Evolutionary conservation across 768 basidiomycete species (phyloP).

Genomic region (Mycena floridula): DNA sequence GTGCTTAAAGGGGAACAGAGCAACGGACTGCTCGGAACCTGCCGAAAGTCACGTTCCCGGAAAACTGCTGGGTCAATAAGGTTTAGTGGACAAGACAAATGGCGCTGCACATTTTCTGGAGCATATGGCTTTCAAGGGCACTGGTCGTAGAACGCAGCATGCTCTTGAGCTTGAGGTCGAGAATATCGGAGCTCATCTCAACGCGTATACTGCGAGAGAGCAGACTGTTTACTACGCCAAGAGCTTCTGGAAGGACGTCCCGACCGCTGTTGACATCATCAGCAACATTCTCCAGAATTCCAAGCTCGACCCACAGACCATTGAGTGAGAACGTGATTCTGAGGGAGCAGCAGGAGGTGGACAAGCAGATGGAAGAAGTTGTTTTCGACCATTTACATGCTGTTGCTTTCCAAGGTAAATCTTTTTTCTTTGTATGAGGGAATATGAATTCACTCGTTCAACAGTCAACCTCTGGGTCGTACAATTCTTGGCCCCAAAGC

Average conservation of each 20-base stretch:
- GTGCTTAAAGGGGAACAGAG: too few species aligned
- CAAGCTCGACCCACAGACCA: slow-evolving; percentile 79
- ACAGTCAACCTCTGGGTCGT: slow-evolving; percentile 91
- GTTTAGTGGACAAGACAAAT: slow-evolving; percentile 87
- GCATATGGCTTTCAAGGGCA: slow-evolving; percentile 98
- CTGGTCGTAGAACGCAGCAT: slow-evolving; percentile 80
- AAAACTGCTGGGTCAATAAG: too few species aligned
- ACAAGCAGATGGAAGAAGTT: slow-evolving; percentile 97
- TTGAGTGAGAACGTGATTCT: slow-evolving; percentile 93
- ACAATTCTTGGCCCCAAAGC: slow-evolving; percentile 96
- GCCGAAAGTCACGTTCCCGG: too few species aligned
- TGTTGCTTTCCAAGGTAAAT: slow-evolving; percentile 87
- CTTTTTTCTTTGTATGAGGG: not conserved
- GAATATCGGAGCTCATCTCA: slow-evolving; percentile 94
- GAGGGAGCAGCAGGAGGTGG: slow-evolving; percentile 97
- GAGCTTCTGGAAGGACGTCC: slow-evolving; percentile 94
- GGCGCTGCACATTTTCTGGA: slow-evolving; percentile 99
- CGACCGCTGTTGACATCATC: slow-evolving; percentile 90
- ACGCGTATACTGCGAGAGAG: slow-evolving; percentile 97
- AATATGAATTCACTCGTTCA: too few species aligned
- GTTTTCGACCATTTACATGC: slow-evolving; percentile 98
- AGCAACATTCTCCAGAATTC: slow-evolving; percentile 97
- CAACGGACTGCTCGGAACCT: too few species aligned
- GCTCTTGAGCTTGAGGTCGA: slow-evolving; percentile 95
- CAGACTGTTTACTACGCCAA: slow-evolving; percentile 99